Base-by-base conservation (phyloP, 345 rosid genomes). In the Aquilaria malaccensis region DNA sequence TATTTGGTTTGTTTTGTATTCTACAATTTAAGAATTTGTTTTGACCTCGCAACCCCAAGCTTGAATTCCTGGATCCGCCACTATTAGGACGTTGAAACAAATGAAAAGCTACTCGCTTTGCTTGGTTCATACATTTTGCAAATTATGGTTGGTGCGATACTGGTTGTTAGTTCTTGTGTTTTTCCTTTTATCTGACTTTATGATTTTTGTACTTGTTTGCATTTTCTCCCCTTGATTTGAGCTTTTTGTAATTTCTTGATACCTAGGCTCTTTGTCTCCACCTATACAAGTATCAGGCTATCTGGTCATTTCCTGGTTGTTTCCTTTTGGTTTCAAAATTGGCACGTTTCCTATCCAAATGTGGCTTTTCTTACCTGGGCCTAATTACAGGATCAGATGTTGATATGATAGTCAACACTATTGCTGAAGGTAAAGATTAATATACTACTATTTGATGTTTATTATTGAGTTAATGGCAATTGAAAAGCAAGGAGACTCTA, bases 61-160 rank as follows among this genome's bases (percentile, higher is more conserved):
- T 15, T 15, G 15, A 15, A 15, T 15, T 15, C 15, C 15, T 15
- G 15, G 15, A 15, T 15, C 15, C 15, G 15, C 15, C 15, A 15
- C 15, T 15, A 0, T 15, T 15, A 90, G 97, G 93, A 85, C 32
- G 79, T 71, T 29, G 58, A 63, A 64, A 67, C 46, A 68, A 79
- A 67, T 51, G 77, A 77, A 70, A 84, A 82, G 73, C 83, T 94
- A 33, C 70, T 65, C 37, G 73, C 86, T 71, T 67, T 94, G 47
- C 95, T 90, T 70, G 85, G 86, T 80, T 78, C 88, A 63, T 90
- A 80, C 65, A 56, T 87, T 65, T 60, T 88, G 60, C 92, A 90
- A 68, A 74, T 84, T 50, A 77, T 77, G 91, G 99, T 93, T 76
- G 30, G 87, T 57, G 52, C 67, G 63, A 70, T 55, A 62, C 43